Percentiles rank a stretch among this genome's conserved stretches.
Conservation (phyloP, 1,284 basidiomycete species). For the Pulchroboletus neoregius region DNA sequence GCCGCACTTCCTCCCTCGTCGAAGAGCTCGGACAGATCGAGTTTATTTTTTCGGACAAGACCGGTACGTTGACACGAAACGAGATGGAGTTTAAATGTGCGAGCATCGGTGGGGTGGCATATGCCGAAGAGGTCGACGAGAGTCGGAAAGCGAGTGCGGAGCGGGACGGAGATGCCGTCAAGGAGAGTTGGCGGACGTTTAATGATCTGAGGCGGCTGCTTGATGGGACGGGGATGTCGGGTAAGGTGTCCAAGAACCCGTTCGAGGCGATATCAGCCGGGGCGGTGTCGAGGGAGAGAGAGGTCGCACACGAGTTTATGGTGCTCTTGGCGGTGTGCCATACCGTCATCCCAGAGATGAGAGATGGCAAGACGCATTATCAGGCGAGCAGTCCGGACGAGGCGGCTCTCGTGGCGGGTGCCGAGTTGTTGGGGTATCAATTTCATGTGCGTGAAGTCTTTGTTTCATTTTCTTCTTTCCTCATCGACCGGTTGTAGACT, state of each 20-base stretch:
- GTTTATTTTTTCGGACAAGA: slow-evolving; percentile 99
- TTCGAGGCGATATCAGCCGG: slow-evolving; percentile 12
- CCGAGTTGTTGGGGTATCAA: slow-evolving; percentile 88
- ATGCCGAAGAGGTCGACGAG: slow-evolving; percentile 81
- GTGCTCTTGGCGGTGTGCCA: slow-evolving; percentile 94
- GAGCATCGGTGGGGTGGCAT: slow-evolving; percentile 84
- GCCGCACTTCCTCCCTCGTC: slow-evolving; percentile 94
- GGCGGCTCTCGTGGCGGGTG: slow-evolving; percentile 92
- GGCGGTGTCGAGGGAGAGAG: slow-evolving; percentile 39
- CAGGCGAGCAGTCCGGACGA: slow-evolving; percentile 99
- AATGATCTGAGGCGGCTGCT: slow-evolving; percentile 62
- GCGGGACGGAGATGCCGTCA: slow-evolving; percentile 45
- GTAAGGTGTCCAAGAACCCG: slow-evolving; percentile 21
- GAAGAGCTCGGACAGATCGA: slow-evolving; percentile 99
- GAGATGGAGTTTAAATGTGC: slow-evolving; percentile 98
- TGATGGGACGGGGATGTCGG: slow-evolving; percentile 25
- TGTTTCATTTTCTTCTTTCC: slow-evolving; percentile 27
- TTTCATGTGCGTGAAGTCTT: slow-evolving; percentile 66
- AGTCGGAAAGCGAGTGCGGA: slow-evolving; percentile 60
- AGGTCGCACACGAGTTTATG: slow-evolving; percentile 81
- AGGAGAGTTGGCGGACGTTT: slow-evolving; percentile 76
- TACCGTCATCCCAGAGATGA: slow-evolving; percentile 96
- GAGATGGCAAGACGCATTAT: slow-evolving; percentile 81
- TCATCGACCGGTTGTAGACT: slow-evolving; percentile 46
- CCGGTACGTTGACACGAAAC: slow-evolving; percentile 94